phyloP scores from a whole-genome alignment of 2,329 filamentous ascomycete species.

The Elsinoe ampelina region DNA sequence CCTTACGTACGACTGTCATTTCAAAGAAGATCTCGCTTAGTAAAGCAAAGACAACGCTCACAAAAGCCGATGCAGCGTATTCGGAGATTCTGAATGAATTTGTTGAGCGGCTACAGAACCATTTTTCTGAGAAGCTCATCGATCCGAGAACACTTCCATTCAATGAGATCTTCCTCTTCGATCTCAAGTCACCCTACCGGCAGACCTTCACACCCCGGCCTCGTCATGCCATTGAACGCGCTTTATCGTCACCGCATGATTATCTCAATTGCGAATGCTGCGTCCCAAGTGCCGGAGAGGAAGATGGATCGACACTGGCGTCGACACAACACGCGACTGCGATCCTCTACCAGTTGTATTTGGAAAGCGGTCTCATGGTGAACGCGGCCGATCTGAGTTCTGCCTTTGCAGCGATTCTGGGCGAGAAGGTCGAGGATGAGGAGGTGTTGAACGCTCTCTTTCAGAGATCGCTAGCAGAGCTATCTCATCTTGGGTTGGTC shows the following conservation, averaged over 20 bases:
- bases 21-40: constrained; percentile 74
- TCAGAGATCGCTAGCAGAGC: constrained; percentile 74
- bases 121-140: constrained; percentile 39
- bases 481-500: constrained; percentile 77
- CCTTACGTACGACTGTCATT: constrained; percentile 66
- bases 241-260: constrained; percentile 62
- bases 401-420: constrained; percentile 59
- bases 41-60: constrained; percentile 61
- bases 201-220: constrained; percentile 69
- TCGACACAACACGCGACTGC: constrained; percentile 60
- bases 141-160: constrained; percentile 48
- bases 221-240: constrained; percentile 60
- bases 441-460: constrained; percentile 53
- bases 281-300: constrained; percentile 24
- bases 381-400: constrained; percentile 74
- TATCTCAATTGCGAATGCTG: constrained; percentile 70
- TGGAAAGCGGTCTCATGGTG: constrained; percentile 66
- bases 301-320: constrained; percentile 40
- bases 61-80: constrained; percentile 61
- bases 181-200: constrained; percentile 57
- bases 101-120: constrained; percentile 40
- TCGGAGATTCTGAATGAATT: constrained; percentile 55
- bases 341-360: constrained; percentile 68
- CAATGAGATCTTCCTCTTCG: constrained; percentile 67
- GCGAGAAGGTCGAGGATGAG: constrained; percentile 34